Base-by-base conservation (phyloP, 2,329 filamentous ascomycete species). In the Herpotrichia juniperi region DNA sequence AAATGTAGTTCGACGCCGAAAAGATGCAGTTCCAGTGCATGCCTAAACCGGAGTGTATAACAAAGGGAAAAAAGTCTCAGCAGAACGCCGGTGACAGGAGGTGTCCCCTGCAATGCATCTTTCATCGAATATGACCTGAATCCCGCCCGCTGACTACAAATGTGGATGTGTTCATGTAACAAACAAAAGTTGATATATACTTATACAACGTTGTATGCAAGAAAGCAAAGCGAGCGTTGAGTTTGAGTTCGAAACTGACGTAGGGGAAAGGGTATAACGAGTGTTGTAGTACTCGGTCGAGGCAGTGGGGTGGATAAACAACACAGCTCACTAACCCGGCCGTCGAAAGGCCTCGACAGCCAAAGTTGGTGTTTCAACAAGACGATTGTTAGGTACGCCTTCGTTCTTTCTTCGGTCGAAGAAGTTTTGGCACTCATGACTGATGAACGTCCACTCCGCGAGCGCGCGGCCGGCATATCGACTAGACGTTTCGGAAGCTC, bases 401-500 rank as follows among this genome's bases (percentile, higher is more conserved):
- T 94, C 90, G 42, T 86, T 85, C 46, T 86, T 86, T 48, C 90
- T 82, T 40, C 90, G 81, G 52, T 93, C 89, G 26, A 91, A 85
- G 72, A 93, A 94, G 65, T 86, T 90, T 74, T 93, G 91, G 76
- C 87, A 91, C 69, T 94, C 90, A 50, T 84, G 83, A 14, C 92
- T 85, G 17, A 93, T 83, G 16, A 90, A 77, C 17, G 81, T 80
- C 90, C 90, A 94, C 71, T 94, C 90, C 0, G 89, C 89, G 39
- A 94, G 78, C 0, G 90, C 87, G 17, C 89, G 81, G 1, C 90
- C 90, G 2, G 83, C 79, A 69, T 93, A 87, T 52, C 80, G 81
- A 54, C 82, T 83, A 4, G 71, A 72, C 2, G 64, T 72, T 16
- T 56, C 62, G 12, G 74, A 72, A 21, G 66, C 57, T 5, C 76